phyloP scores from a whole-genome alignment of 2,329 filamentous ascomycete species.

The Penicillium sp. region DNA sequence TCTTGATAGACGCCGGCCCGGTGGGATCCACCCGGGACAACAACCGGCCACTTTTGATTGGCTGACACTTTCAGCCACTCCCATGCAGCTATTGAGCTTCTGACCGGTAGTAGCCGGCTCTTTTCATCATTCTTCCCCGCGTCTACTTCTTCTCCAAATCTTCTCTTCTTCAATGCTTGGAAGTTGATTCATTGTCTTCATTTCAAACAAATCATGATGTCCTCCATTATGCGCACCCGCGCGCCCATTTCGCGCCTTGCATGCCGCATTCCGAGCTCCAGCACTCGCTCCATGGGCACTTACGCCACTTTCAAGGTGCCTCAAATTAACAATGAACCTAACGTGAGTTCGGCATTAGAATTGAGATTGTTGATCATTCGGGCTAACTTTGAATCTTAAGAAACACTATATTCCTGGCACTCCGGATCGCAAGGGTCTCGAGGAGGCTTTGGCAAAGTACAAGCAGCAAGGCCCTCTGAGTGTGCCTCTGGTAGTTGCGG shows the following conservation, averaged over 20 bases:
- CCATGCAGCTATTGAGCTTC: neutral
- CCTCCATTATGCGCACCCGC: constrained; percentile 27
- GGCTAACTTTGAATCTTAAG: constrained; percentile 45
- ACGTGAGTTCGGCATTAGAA: constrained; percentile 58
- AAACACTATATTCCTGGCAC: constrained; percentile 87
- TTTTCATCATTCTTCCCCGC: constrained; percentile 29
- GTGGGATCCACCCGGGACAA: constrained; percentile 14
- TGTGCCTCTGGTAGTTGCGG: constrained; percentile 79
- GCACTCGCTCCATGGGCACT: constrained; percentile 46
- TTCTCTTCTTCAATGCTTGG: neutral
- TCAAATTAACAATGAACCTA: constrained; percentile 87
- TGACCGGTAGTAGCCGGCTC: constrained; percentile 22
- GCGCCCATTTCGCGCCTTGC: constrained; percentile 23
- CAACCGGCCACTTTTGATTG: constrained; percentile 12
- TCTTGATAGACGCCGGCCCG: constrained; percentile 8
- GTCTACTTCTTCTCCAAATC: constrained; percentile 11
- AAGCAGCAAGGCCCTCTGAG: constrained; percentile 68
- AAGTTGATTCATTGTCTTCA: neutral
- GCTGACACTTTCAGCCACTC: neutral
- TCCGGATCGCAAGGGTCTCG: constrained; percentile 70
- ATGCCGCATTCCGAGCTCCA: constrained; percentile 21
- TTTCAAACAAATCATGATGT: constrained; percentile 22
- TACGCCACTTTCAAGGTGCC: constrained; percentile 86
- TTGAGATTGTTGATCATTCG: neutral
- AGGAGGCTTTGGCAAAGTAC: constrained; percentile 67